A percentile compares a stretch with the other conserved stretches of the same genome.
Conservation (phyloP, 2,329 filamentous ascomycete genomes). For the Cryphonectria nitschkei region DNA sequence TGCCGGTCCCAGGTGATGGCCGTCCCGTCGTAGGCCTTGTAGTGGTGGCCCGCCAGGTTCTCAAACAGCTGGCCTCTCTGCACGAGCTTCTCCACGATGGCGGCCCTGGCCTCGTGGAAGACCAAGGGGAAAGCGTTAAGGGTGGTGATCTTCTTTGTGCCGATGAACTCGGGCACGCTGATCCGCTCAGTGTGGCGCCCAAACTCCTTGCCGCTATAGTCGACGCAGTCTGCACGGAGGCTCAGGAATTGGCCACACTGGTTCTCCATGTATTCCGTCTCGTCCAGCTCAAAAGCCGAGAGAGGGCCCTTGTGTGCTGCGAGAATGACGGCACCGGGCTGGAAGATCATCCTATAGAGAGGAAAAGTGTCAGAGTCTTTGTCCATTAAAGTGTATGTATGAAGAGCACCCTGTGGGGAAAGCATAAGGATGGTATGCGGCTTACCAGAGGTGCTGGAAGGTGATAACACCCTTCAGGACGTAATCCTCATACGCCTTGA, state of each 20-base stretch:
- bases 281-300: conserved; percentile 44
- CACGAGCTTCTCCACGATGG: conserved; percentile 40
- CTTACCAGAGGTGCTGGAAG: conserved; percentile 53
- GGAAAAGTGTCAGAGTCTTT: not conserved
- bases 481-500: conserved; percentile 55
- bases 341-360: conserved; percentile 48
- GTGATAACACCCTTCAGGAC: conserved; percentile 57
- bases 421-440: not conserved
- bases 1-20: conserved; percentile 43
- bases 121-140: conserved; percentile 49
- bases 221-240: conserved; percentile 47
- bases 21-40: conserved; percentile 49
- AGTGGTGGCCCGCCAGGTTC: conserved; percentile 49
- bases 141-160: conserved; percentile 48
- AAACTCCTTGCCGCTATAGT: conserved; percentile 53
- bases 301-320: conserved; percentile 44
- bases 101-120: conserved; percentile 46
- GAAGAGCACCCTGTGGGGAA: not conserved
- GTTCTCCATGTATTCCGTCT: conserved; percentile 43
- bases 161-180: conserved; percentile 46
- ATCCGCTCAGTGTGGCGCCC: conserved; percentile 44
- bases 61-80: conserved; percentile 51
- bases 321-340: conserved; percentile 48
- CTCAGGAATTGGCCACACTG: conserved; percentile 44
- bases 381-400: not conserved